phyloP scores from a whole-genome alignment of 2,329 filamentous ascomycete genomes.

The Pezicula carpinea region DNA sequence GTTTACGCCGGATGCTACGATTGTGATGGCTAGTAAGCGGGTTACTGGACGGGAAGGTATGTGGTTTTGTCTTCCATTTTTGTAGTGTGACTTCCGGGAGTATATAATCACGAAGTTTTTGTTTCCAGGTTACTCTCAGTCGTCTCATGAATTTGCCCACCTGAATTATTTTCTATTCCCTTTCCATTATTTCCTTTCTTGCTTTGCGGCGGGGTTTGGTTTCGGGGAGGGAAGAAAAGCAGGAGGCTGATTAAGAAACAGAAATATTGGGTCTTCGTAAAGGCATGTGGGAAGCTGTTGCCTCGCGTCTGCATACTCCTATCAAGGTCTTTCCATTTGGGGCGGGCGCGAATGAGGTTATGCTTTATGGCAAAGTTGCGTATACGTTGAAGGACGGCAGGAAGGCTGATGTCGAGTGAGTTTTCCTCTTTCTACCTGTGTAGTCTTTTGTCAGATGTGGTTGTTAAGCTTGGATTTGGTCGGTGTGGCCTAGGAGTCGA shows the following conservation, averaged over 20 bases:
- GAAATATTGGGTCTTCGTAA: constrained; percentile 47
- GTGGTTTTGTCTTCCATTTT: constrained; percentile 2
- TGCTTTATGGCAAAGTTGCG: constrained; percentile 48
- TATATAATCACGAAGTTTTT: neutral
- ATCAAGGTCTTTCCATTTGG: constrained; percentile 47
- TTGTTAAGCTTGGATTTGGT: neutral
- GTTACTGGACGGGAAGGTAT: constrained; percentile 40
- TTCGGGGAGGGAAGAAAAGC: no score
- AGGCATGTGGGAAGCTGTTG: constrained; percentile 48
- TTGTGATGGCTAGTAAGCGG: constrained; percentile 48
- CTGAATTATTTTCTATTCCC: no score
- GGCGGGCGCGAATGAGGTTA: constrained; percentile 40
- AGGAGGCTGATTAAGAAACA: constrained; percentile 15
- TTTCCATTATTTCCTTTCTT: no score
- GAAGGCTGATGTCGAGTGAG: constrained; percentile 15
- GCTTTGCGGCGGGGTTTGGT: no score
- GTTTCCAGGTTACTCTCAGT: neutral
- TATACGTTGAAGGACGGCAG: constrained; percentile 47
- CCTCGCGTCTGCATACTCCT: constrained; percentile 39
- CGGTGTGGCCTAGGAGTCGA: no score
- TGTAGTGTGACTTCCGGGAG: neutral
- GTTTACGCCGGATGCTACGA: constrained; percentile 43
- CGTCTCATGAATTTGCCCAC: no score
- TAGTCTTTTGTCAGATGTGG: neutral
- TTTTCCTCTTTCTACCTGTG: constrained; percentile 1